Base-by-base conservation (phyloP, 306 rosid species). In the Lathyrus sativus region DNA sequence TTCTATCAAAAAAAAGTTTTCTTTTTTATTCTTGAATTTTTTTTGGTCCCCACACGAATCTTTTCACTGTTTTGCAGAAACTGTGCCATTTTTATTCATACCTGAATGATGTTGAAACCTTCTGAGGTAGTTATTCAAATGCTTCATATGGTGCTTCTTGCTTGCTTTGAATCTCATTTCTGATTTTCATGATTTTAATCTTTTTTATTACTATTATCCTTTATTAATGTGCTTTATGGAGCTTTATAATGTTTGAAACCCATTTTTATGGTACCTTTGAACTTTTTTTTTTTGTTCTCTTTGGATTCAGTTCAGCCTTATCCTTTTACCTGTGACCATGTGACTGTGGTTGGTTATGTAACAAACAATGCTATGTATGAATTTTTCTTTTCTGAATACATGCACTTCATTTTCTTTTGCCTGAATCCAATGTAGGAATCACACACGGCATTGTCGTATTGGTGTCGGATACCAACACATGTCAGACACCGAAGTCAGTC, bases 31-130 rank as follows among this genome's bases (percentile, higher is more conserved):
- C 66, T 6, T 19, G 7, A 35, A 48, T 14, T 6, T 2, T 50
- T 18, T 66, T 18, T 3, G 72, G 72, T 55, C 69, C 68, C 72
- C 69, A 68, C 83, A 35, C 62, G 68, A 56, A 73, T 73, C 13
- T 67, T 55, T 62, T 61, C 46, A 73, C 71, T 59, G 53, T 4
- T 58, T 29, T 19, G 57, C 45, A 67, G 18, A 60, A 60, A 49
- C 50, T 55, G 13, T 73, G 37, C 49, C 24, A 26, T 61, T 59
- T 61, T 46, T 5, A 12, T 53, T 46, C 3, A 24, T 48, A 44
- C 24, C 24, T 17, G n/a, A 31, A 29, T 43, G 15, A 22, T 29
- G 24, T n/a, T 70, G 51, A 41, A 63, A 39, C 56, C 60, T 43
- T 28, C 38, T 22, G 14, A 38, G 51, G 2, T 56, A 6, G 9